Conservation (phyloP, 768 basidiomycete genomes). For the Leccinum uliginosum region DNA sequence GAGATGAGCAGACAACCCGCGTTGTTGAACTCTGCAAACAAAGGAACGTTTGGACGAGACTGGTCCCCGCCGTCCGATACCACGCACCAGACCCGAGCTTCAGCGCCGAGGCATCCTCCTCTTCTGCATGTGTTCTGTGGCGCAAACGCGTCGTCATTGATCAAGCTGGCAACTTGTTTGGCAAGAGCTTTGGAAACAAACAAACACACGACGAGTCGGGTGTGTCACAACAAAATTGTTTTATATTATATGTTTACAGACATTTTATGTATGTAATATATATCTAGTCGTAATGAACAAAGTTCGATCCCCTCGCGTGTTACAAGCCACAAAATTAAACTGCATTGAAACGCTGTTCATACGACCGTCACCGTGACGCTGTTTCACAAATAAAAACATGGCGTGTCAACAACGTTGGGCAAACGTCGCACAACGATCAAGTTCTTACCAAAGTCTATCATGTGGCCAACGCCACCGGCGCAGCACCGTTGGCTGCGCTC, state of each 20-base stretch:
- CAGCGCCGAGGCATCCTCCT: conserved; percentile 81
- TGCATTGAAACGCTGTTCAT: conserved; percentile 22
- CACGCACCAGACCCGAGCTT: conserved; percentile 70
- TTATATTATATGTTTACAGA: conserved; percentile 36
- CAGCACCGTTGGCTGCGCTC: conserved; percentile 11
- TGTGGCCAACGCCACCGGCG: conserved; percentile 23
- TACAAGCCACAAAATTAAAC: conserved; percentile 25
- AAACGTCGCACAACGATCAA: not conserved
- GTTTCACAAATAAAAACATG: conserved; percentile 1
- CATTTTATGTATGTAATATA: conserved; percentile 30
- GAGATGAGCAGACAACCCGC: conserved; percentile 88
- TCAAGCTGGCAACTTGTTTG: conserved; percentile 42
- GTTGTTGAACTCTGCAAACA: conserved; percentile 75
- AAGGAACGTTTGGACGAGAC: not conserved
- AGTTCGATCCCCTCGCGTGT: conserved; percentile 17
- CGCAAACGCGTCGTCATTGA: conserved; percentile 57
- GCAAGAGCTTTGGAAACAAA: conserved; percentile 29
- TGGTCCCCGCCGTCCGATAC: too few species aligned
- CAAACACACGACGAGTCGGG: not conserved
- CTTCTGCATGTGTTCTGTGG: conserved; percentile 63
- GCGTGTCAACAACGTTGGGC: conserved; percentile 3
- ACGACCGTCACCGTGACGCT: conserved; percentile 12
- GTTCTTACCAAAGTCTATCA: conserved; percentile 23
- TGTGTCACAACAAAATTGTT: conserved; percentile 5
- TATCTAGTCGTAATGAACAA: conserved; percentile 30